Evolutionary conservation across 2,329 filamentous ascomycete genomes (phyloP), one percentile per base, ranked within the genome.

Genomic region (Fusarium musae): DNA sequence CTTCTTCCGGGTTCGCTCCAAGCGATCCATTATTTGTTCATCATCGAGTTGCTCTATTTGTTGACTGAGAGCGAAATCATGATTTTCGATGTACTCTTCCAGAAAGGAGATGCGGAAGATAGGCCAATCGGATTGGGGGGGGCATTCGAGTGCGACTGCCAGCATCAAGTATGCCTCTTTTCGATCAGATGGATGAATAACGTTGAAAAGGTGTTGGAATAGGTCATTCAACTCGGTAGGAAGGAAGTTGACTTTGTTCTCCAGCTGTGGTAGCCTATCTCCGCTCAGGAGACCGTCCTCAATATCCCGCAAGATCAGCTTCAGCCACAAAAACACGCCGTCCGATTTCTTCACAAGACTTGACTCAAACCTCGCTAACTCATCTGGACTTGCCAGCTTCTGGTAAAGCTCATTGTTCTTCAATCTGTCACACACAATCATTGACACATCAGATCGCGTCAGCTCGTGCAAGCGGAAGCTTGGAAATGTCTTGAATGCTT

Each of bases 381-480:
- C 6, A 8, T 0, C 0, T 3, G 44, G 5, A 15, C 0, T 0
- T 47, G 26, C 26, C 6, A 28, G 0, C 1, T 21, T 47, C 26
- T 21, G 26, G 4, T 16, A 47, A 4, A 3, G 3, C 0, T 28
- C 1, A 12, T 47, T 47, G 0, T 21, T 4, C 2, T 21, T 21
- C 3, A 47, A 19, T 2, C 44, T 47, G 9, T 30, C 44, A 0
- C 6, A 12, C 3, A 47, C 44, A 30, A 47, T 47, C 3, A 9
- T 1, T 21, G 44, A 47, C 3, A 30, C 9, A 0, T 47, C 44
- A 30, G 44, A 16, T 8, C 44, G 19, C 0, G 44, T 30, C 26
- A 47, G 44, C 12, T 47, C 26, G 26, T 47, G 44, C 19, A 47
- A 47, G 6, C 44, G 44, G 26, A 47, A 47, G 21, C 19, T 15